A percentile compares a stretch with the other conserved stretches of the same genome.
Conservation (phyloP, 2,329 filamentous ascomycete genomes). For the Ustulina deusta region DNA sequence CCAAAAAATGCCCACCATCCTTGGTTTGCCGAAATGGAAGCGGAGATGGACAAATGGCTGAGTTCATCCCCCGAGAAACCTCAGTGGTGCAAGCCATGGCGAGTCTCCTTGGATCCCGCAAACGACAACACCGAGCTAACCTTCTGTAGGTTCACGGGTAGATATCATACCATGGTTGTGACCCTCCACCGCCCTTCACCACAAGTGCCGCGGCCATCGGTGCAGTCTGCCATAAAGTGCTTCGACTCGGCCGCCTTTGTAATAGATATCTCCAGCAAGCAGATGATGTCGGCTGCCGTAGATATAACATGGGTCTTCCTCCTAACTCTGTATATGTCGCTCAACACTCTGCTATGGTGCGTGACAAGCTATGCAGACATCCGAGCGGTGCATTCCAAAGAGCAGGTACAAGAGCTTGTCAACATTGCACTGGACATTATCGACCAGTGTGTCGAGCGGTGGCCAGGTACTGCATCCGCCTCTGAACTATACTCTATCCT, state of each 20-base stretch:
- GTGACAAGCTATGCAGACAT: conserved; percentile 84
- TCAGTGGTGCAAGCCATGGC: conserved; percentile 83
- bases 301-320: conserved; percentile 97
- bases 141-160: conserved; percentile 67
- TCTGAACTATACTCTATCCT: conserved; percentile 89
- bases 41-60: conserved; percentile 83
- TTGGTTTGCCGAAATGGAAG: conserved; percentile 86
- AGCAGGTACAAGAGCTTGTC: conserved; percentile 82
- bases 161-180: conserved; percentile 89
- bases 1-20: conserved; percentile 84
- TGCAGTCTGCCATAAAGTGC: conserved; percentile 81
- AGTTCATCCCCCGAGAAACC: conserved; percentile 78
- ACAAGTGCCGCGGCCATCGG: conserved; percentile 86
- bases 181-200: conserved; percentile 91
- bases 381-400: conserved; percentile 75
- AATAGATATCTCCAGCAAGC: conserved; percentile 82
- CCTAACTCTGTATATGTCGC: conserved; percentile 87
- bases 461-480: conserved; percentile 90
- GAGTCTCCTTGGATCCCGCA: conserved; percentile 51
- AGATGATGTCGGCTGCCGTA: conserved; percentile 79
- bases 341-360: conserved; percentile 93
- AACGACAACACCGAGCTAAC: conserved; percentile 10
- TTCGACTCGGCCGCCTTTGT: conserved; percentile 86
- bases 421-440: conserved; percentile 82
- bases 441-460: conserved; percentile 82